These are phyloP conservation scores for Trametes gibbosa DNA, from an alignment of 768 basidiomycete genomes.

Conservation along the genomic window DNA sequence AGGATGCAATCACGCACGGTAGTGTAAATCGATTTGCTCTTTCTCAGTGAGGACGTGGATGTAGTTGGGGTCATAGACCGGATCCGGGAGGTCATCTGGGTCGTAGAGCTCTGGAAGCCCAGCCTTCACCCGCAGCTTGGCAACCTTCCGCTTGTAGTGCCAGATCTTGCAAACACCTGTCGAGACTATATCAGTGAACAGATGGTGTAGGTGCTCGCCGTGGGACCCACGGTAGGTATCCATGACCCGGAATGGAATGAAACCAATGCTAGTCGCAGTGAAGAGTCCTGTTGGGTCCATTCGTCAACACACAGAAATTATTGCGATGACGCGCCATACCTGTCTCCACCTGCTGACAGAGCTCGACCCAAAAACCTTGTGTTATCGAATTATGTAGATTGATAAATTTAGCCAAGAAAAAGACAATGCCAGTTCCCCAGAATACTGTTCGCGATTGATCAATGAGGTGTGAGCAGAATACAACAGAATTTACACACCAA, in stretches of 20 bases:
- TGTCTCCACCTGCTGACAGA: slow-evolving; percentile 73
- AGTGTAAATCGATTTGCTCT: slow-evolving; percentile 62
- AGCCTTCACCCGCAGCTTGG: slow-evolving; percentile 53
- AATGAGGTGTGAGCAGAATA: not conserved
- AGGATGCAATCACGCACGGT: slow-evolving; percentile 43
- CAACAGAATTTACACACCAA: slow-evolving; percentile 42
- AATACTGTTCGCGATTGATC: slow-evolving; percentile 47
- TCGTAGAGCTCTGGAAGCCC: slow-evolving; percentile 71
- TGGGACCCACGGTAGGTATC: slow-evolving; percentile 64
- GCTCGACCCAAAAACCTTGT: slow-evolving; percentile 81
- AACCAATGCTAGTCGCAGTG: slow-evolving; percentile 74
- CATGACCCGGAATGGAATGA: slow-evolving; percentile 71
- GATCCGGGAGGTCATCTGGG: slow-evolving; percentile 79
- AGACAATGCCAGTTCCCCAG: slow-evolving; percentile 83
- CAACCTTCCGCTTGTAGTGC: slow-evolving; percentile 64
- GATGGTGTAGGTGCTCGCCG: not conserved
- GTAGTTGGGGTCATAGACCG: slow-evolving; percentile 65
- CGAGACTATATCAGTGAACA: too few species aligned
- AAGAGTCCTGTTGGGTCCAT: slow-evolving; percentile 53
- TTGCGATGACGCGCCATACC: slow-evolving; percentile 37
- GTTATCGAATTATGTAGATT: slow-evolving; percentile 64
- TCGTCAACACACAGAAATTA: not conserved
- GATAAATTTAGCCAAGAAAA: slow-evolving; percentile 68
- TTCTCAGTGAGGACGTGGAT: slow-evolving; percentile 66
- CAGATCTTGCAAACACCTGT: slow-evolving; percentile 73